Evolutionary conservation across 2,329 filamentous ascomycete species (phyloP), one percentile per base, ranked within the genome.

Genomic region (Clonostachys chloroleuca): DNA sequence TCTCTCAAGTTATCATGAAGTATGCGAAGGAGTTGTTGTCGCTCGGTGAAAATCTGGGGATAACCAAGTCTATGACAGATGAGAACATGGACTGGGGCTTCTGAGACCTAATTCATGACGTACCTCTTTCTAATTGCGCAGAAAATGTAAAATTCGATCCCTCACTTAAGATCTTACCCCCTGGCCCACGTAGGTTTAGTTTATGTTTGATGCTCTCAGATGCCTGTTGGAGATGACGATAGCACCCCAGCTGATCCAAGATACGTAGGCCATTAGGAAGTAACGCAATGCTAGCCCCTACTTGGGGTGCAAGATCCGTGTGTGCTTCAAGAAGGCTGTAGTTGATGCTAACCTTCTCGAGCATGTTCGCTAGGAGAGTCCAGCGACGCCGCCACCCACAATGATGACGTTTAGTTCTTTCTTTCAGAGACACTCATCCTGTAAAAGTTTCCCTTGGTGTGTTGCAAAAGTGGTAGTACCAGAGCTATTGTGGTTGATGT

Each of bases 251-350:
- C 54, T 81, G 77, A 43, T 78, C 74, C 2, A 79, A 52, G 10
- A 80, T 70, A 1, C 69, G 64, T 6, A 59, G 48, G 1, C 71
- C 70, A 35, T 73, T 64, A 1, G 75, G 64, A 1, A 65, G 48
- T 1, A 79, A 52, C 2, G 64, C 73, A 34, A 81, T 73, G 10
- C 65, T 69, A 0, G 75, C 74, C 2, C 78, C 77, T 1, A 71
- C 58, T 40, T 68, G 61, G 0, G 75, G 73, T 1, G 68, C 67
- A 20, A 78, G 66, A 0, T 65, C 55, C 0, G 50, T 33, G 44
- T 71, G 61, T 2, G 61, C 59, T 52, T 81, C 77, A 1, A 81
- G 66, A 1, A 81, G 49, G 6, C 75, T 51, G 53, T 72, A 80
- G 50, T 78, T 68, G 47, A 81, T 70, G 30, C 56, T 58, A 34